phyloP scores from a whole-genome alignment of 2,329 filamentous ascomycete genomes.

The Metarhizium anisopliae region DNA sequence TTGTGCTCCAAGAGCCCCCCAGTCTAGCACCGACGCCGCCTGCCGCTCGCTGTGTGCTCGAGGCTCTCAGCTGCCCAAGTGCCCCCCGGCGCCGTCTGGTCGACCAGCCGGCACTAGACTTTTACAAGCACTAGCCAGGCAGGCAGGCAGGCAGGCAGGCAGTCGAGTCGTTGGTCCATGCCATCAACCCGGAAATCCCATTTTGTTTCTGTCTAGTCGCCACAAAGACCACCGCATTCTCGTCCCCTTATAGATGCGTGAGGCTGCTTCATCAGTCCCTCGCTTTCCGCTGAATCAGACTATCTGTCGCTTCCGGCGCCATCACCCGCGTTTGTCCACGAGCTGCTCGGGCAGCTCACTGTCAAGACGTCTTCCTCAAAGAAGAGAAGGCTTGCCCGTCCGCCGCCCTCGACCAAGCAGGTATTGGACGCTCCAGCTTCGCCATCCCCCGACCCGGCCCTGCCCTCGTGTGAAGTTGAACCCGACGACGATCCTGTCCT shows the following conservation, averaged over 20 bases:
- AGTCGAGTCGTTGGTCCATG: neutral
- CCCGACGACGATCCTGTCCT: conserved; percentile 38
- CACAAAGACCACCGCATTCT: conserved; percentile 1
- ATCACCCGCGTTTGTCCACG: conserved; percentile 19
- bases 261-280: conserved; percentile 3
- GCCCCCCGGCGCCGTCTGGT: neutral
- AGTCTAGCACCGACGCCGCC: too few species aligned
- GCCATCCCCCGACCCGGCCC: conserved; percentile 35
- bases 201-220: neutral
- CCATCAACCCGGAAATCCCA: neutral
- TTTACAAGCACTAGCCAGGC: too few species aligned
- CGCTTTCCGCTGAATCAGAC: neutral
- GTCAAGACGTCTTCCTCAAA: conserved; percentile 66
- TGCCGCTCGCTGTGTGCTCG: too few species aligned
- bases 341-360: conserved; percentile 59
- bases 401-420: conserved; percentile 26
- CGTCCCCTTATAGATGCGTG: conserved; percentile 3
- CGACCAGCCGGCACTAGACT: neutral
- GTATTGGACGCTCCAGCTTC: conserved; percentile 28
- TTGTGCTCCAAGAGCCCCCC: too few species aligned
- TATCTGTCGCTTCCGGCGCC: conserved; percentile 2
- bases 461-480: conserved; percentile 45
- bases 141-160: neutral
- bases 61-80: too few species aligned
- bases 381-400: conserved; percentile 58